Conservation (phyloP, 257 asterid genomes). For the Plantago ovata region DNA sequence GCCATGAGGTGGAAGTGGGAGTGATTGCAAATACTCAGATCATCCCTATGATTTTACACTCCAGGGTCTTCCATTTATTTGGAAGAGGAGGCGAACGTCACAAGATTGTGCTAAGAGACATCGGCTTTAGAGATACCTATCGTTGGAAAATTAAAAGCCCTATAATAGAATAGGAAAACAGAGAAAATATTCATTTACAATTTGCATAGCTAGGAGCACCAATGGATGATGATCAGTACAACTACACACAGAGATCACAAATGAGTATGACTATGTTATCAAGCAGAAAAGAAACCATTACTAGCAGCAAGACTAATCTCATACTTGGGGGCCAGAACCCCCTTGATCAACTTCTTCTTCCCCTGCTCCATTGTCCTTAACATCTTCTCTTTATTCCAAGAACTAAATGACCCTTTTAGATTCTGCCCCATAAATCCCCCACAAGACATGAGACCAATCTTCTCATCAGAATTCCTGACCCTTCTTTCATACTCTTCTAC, state of each 20-base stretch:
- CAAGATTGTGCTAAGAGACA: too few species aligned
- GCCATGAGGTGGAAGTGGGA: too few species aligned
- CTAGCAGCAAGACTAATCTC: conserved; percentile 51
- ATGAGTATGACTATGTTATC: not conserved
- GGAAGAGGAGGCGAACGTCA: too few species aligned
- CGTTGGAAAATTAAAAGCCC: too few species aligned
- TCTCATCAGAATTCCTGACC: conserved; percentile 57
- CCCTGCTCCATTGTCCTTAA: conserved; percentile 1
- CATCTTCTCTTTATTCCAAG: conserved; percentile 36
- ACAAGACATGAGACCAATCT: conserved; percentile 43
- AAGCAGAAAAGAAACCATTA: conserved; percentile 63
- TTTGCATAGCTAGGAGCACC: too few species aligned
- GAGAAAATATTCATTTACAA: too few species aligned
- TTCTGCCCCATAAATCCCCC: conserved; percentile 31
- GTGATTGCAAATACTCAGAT: too few species aligned
- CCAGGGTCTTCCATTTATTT: too few species aligned
- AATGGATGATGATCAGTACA: too few species aligned
- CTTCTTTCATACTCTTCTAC: conserved; percentile 90
- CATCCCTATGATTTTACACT: too few species aligned
- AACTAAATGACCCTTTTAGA: conserved; percentile 22
- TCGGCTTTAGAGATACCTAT: too few species aligned
- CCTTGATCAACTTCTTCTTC: conserved; percentile 10
- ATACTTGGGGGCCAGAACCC: conserved; percentile 33
- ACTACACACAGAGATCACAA: not conserved
- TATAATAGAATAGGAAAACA: too few species aligned